Conservation (phyloP, 2,329 filamentous ascomycete species). For the Colletotrichum caudatum region DNA sequence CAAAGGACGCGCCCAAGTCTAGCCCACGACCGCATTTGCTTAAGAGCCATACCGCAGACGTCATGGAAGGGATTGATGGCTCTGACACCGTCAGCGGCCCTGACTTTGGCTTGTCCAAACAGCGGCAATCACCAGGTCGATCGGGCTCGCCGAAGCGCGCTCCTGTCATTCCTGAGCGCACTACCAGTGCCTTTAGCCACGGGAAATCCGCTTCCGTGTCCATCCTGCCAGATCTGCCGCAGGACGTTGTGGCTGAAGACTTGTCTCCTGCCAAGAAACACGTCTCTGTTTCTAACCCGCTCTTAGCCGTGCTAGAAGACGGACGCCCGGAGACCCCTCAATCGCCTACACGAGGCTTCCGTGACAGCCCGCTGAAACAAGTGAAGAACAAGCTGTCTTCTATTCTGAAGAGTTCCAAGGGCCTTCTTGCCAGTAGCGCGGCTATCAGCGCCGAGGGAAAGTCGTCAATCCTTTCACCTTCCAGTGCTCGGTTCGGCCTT, state of each 20-base stretch:
- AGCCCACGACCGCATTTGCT: slow-evolving; percentile 64
- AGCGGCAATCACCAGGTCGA: slow-evolving; percentile 50
- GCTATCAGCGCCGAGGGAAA: slow-evolving; percentile 73
- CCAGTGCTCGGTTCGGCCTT: slow-evolving; percentile 59
- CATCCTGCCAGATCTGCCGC: slow-evolving; percentile 54
- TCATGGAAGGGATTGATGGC: slow-evolving; percentile 68
- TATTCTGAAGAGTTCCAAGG: slow-evolving; percentile 88
- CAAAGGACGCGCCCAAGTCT: slow-evolving; percentile 51
- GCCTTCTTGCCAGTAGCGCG: slow-evolving; percentile 83
- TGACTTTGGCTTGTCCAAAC: slow-evolving; percentile 60
- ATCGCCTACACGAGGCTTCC: slow-evolving; percentile 67
- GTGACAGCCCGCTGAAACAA: slow-evolving; percentile 87
- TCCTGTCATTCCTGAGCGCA: slow-evolving; percentile 47
- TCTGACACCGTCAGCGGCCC: slow-evolving; percentile 62
- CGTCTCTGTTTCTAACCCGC: slow-evolving; percentile 69
- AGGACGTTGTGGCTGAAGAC: slow-evolving; percentile 46
- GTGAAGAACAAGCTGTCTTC: slow-evolving; percentile 94
- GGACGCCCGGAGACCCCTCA: slow-evolving; percentile 63
- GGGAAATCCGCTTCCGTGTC: slow-evolving; percentile 75
- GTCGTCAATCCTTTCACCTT: slow-evolving; percentile 67
- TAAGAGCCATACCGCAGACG: slow-evolving; percentile 72
- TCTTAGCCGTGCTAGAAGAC: slow-evolving; percentile 61
- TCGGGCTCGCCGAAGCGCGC: slow-evolving; percentile 53
- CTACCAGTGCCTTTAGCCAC: slow-evolving; percentile 58
- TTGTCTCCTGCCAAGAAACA: slow-evolving; percentile 66